Percentiles rank a stretch among this genome's conserved stretches.
phyloP scores from a whole-genome alignment of 768 basidiomycete genomes.

The Heimioporus sp. region DNA sequence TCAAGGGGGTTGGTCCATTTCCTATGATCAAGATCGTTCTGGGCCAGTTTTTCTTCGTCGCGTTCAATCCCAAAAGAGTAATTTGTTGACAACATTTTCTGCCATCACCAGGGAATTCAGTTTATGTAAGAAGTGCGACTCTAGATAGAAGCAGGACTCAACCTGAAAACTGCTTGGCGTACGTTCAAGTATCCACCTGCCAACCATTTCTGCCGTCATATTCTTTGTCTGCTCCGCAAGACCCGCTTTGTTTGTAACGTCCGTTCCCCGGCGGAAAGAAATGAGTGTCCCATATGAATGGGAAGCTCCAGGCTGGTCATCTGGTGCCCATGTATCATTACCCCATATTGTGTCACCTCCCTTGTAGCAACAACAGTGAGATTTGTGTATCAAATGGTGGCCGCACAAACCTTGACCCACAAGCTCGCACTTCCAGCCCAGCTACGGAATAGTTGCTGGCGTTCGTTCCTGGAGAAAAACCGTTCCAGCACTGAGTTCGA shows the following conservation, averaged over 20 bases:
- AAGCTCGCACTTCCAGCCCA: conserved; percentile 95
- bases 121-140: neutral
- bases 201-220: conserved; percentile 76
- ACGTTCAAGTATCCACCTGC: conserved; percentile 76
- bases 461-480: conserved; percentile 89
- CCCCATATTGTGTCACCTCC: conserved; percentile 89
- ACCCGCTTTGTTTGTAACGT: conserved; percentile 1
- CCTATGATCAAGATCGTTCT: conserved; percentile 67
- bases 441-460: conserved; percentile 85
- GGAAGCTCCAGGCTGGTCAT: conserved; percentile 54
- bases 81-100: conserved; percentile 79
- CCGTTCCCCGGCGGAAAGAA: conserved; percentile 57
- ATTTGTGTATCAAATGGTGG: neutral
- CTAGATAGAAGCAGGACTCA: conserved; percentile 12
- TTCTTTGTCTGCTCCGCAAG: conserved; percentile 41
- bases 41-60: conserved; percentile 57
- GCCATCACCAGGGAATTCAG: neutral
- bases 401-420: conserved; percentile 78
- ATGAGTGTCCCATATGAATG: conserved; percentile 82
- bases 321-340: conserved; percentile 69
- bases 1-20: conserved; percentile 96
- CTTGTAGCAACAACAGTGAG: conserved; percentile 33
- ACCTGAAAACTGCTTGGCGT: conserved; percentile 84
- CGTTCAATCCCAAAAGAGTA: conserved; percentile 90
- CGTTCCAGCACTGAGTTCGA: conserved; percentile 61